phyloP scores from a whole-genome alignment of 2,329 filamentous ascomycete genomes.

The Fusarium globosum region DNA sequence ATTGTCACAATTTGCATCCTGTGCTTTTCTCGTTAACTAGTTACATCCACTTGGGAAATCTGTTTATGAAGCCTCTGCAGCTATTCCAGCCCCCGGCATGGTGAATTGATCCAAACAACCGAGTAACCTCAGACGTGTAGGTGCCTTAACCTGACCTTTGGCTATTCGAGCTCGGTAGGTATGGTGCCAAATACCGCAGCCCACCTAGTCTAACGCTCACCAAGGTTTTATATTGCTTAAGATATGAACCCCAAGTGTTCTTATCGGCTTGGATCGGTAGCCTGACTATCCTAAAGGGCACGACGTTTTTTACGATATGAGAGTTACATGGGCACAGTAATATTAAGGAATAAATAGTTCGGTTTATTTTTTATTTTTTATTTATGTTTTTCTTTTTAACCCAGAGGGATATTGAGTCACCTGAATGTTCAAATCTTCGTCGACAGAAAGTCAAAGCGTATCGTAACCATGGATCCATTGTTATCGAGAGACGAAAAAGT shows the following conservation, averaged over 20 bases:
- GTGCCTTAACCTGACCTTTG: neutral
- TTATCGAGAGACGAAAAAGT: neutral
- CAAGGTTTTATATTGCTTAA: neutral
- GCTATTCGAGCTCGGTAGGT: neutral
- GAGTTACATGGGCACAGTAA: neutral
- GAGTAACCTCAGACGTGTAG: neutral
- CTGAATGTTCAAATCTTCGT: neutral
- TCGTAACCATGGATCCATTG: neutral
- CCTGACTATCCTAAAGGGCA: neutral
- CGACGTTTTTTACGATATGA: neutral
- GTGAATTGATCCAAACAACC: neutral
- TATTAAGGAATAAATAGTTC: neutral
- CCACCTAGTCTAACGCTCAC: neutral
- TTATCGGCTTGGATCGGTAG: neutral
- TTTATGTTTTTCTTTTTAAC: too few relatives aligned
- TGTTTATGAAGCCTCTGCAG: constrained; percentile 19
- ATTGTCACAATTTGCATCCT: constrained; percentile 35
- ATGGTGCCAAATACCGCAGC: neutral
- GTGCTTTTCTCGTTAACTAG: constrained; percentile 34
- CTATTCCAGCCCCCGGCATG: neutral
- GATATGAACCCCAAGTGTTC: neutral
- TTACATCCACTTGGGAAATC: constrained; percentile 20
- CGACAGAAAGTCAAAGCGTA: constrained; percentile 1
- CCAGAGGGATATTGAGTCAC: neutral
- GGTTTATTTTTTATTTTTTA: neutral